Evolutionary conservation across 169 alveolate species (phyloP), one percentile per base, ranked within the genome.

Genomic region (Plasmodium coatneyi): DNA sequence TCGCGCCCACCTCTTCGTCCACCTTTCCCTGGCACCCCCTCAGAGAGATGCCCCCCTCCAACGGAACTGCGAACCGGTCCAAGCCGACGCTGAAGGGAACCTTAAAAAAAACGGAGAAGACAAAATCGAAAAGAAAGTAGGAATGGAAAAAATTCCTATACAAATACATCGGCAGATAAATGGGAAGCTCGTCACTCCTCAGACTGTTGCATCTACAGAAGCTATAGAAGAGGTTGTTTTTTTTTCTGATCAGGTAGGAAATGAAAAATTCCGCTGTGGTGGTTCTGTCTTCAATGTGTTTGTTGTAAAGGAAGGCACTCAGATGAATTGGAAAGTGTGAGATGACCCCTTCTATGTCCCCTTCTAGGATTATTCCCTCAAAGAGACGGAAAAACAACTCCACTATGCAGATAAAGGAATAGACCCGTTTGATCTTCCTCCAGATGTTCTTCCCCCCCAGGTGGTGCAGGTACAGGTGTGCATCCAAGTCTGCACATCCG

Each of bases 261-360:
- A 79, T 39, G 41, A 87, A 87, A 41, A 87, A 87, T 41, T 87
- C 90, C 3, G 70, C 41, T 56, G 49, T 79, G 1, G 89, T 79
- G 19, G 66, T 87, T 60, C 71, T 78, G 52, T 87, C 93, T n/a
- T 87, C 93, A 56, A 41, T 87, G n/a, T 87, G 81, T 79, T 80
- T 87, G 25, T 80, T 87, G 28, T 56, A 87, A 39, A 87, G 2
- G 56, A 79, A 87, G n/a, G 93, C 60, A 87, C 90, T 56, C 10
- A 87, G 71, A 87, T 87, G 93, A 16, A 87, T 25, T 0, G 93
- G 93, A 5, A 87, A 43, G 5, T 78, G 34, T 5, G 93, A 60
- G 25, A 87, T 87, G 3, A 87, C 22, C 19, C 49, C 19, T 87
- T 76, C 93, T 1, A 87, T 36, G 3, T 66, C 72, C 28, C 46